Conservation (phyloP, 2,329 filamentous ascomycete genomes). For the Penicillium sp. region DNA sequence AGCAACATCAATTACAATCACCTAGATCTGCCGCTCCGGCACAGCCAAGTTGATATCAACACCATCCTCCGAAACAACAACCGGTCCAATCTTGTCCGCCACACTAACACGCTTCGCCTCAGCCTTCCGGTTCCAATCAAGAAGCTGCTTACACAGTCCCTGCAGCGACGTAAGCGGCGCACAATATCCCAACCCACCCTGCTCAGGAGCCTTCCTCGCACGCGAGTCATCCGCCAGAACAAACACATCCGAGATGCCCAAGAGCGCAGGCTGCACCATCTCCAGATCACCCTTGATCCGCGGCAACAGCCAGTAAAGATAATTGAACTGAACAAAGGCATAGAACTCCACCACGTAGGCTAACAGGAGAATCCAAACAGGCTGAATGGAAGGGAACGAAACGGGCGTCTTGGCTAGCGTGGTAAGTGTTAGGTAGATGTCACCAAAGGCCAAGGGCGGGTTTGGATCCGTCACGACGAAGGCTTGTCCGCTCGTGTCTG, state of each 20-base stretch:
- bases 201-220: slow-evolving; percentile 21
- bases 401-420: slow-evolving; percentile 29
- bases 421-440: slow-evolving; percentile 29
- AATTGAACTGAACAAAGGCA: slow-evolving; percentile 24
- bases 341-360: slow-evolving; percentile 32
- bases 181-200: slow-evolving; percentile 32
- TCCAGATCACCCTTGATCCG: slow-evolving; percentile 22
- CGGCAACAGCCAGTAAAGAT: slow-evolving; percentile 24
- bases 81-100: slow-evolving; percentile 11
- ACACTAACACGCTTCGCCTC: slow-evolving; percentile 9
- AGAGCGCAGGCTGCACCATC: slow-evolving; percentile 31
- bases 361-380: slow-evolving; percentile 27
- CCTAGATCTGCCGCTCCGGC: slow-evolving; percentile 14
- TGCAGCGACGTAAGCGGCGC: slow-evolving; percentile 30
- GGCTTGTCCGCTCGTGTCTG: slow-evolving; percentile 42
- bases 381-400: slow-evolving; percentile 23
- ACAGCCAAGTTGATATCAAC: slow-evolving; percentile 16
- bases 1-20: neutral
- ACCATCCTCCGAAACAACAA: slow-evolving; percentile 13
- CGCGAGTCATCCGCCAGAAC: slow-evolving; percentile 28
- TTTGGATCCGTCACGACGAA: slow-evolving; percentile 50
- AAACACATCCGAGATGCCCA: slow-evolving; percentile 28
- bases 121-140: slow-evolving; percentile 31
- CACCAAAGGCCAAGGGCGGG: slow-evolving; percentile 35
- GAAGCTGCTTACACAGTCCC: slow-evolving; percentile 30